These are phyloP conservation scores for Gossypium australe DNA, from an alignment of 345 rosid species.

Conservation along the genomic window DNA sequence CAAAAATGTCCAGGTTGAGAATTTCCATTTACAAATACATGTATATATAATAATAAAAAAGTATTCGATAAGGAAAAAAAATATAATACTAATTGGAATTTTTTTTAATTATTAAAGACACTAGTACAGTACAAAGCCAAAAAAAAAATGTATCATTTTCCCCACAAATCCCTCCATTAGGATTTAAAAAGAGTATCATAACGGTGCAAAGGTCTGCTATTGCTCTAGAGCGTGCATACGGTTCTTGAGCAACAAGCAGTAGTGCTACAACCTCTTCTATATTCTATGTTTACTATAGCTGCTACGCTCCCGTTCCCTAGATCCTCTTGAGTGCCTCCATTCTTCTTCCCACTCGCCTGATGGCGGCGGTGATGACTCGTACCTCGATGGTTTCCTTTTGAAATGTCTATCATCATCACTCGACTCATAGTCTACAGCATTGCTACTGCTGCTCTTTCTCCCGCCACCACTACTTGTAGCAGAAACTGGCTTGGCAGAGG, in stretches of 20 bases:
- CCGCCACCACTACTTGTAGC: conserved; percentile 13
- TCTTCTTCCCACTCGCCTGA: conserved; percentile 41
- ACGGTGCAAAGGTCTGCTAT: not conserved
- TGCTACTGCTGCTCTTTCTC: conserved; percentile 26
- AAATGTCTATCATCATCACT: conserved; percentile 93
- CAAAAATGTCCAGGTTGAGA: too few relatives aligned
- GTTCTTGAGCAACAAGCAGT: not conserved
- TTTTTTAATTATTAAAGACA: not conserved
- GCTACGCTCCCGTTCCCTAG: conserved; percentile 32
- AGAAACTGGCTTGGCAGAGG: conserved; percentile 25
- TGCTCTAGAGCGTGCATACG: not conserved
- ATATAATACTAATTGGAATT: not conserved
- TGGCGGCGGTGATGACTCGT: conserved; percentile 58
- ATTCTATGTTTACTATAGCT: conserved; percentile 31
- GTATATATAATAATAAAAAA: not conserved
- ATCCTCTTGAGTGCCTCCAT: conserved; percentile 26
- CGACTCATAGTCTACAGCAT: conserved; percentile 59
- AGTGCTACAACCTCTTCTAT: not conserved
- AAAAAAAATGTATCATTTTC: not conserved
- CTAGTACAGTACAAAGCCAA: not conserved
- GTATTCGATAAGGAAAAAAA: not conserved
- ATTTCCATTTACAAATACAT: too few relatives aligned
- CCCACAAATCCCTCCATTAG: not conserved
- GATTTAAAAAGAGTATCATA: not conserved
- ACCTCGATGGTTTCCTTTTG: conserved; percentile 87